Conservation (phyloP, 495 filamentous ascomycete species). For the Penicillium robsamsonii region DNA sequence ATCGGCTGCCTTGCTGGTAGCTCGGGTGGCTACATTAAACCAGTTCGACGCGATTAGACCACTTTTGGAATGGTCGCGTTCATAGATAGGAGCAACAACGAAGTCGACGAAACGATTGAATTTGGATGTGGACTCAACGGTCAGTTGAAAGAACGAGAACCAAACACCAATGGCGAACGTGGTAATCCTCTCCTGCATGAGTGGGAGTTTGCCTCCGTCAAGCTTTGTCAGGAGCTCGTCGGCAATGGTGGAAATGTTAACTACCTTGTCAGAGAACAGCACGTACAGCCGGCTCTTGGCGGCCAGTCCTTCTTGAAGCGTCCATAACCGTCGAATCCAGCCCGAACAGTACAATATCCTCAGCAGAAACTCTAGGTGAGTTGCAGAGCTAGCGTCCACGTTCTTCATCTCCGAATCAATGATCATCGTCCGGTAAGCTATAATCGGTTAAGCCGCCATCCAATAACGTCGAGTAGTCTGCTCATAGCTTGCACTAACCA, state of each 20-base stretch:
- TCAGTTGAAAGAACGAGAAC: not conserved
- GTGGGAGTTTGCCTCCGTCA: not conserved
- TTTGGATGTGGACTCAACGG: not conserved
- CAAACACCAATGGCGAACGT: not conserved
- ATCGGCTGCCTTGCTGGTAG: not conserved
- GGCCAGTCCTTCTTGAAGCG: slow-evolving; percentile 1
- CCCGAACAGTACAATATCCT: not conserved
- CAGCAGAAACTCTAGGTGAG: not conserved
- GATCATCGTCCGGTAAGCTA: not conserved
- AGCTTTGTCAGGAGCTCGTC: not conserved
- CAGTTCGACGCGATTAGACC: not conserved
- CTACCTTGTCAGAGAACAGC: not conserved
- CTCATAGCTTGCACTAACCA: not conserved
- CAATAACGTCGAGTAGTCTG: not conserved
- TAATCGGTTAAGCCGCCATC: not conserved
- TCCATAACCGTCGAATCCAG: not conserved
- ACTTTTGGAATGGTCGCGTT: not conserved
- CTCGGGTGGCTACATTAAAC: not conserved
- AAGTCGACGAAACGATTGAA: not conserved
- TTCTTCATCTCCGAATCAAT: not conserved
- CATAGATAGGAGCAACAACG: not conserved
- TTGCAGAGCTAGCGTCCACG: not conserved
- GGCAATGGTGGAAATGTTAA: not conserved
- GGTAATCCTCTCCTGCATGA: not conserved
- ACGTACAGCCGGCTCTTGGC: not conserved